These are phyloP conservation scores for Xylaria sp. DNA, from an alignment of 495 filamentous ascomycete species.

Conservation along the genomic window DNA sequence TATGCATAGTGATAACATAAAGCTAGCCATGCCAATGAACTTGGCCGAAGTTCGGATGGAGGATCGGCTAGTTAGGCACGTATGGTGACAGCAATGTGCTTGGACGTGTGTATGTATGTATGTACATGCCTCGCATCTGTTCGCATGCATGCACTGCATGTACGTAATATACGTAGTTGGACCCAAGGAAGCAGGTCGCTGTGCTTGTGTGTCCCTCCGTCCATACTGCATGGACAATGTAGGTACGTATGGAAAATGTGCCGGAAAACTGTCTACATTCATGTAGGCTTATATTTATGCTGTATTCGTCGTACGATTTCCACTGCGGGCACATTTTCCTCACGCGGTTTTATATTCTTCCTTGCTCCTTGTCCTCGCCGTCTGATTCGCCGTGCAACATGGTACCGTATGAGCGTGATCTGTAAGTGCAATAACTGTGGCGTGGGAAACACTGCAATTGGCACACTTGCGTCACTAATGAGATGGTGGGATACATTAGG, in stretches of 20 bases:
- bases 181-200: slow-evolving; percentile 4
- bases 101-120: background rate
- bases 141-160: slow-evolving; percentile 18
- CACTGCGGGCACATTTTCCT: background rate
- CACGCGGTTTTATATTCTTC: background rate
- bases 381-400: background rate
- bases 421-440: background rate
- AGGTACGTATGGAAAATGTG: background rate
- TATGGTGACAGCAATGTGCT: background rate
- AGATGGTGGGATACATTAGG: background rate
- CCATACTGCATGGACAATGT: background rate
- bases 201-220: background rate
- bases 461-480: slow-evolving; percentile 1
- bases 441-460: background rate
- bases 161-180: slow-evolving; percentile 6
- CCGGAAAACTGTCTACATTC: background rate
- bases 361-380: background rate
- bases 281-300: slow-evolving; percentile 10
- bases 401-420: background rate
- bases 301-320: slow-evolving; percentile 17
- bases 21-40: background rate
- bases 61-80: slow-evolving; percentile 12
- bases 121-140: background rate
- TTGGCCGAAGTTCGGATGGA: slow-evolving; percentile 18
- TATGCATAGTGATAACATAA: background rate